phyloP scores from a whole-genome alignment of 139 green algal species.

The Pycnococcus provasolii region DNA sequence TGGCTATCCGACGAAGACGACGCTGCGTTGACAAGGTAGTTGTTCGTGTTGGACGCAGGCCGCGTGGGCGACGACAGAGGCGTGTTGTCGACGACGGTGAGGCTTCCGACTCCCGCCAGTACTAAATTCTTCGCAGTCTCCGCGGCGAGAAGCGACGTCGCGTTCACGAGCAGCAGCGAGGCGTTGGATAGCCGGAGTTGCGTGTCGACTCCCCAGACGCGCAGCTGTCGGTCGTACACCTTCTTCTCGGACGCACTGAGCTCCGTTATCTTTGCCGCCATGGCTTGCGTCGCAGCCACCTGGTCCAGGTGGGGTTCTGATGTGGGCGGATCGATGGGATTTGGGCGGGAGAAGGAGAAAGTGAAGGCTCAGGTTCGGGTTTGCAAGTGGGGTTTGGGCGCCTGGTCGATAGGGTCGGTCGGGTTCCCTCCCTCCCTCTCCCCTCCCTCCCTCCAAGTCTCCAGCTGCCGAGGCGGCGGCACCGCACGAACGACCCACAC shows the following conservation, averaged over 20 bases:
- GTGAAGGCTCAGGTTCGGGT: no score
- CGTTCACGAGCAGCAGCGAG: not conserved
- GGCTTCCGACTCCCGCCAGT: slow-evolving; percentile 7
- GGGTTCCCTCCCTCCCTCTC: no score
- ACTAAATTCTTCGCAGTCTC: slow-evolving; percentile 17
- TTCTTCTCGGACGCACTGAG: slow-evolving; percentile 50
- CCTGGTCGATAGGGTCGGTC: no score
- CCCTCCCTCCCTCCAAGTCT: no score
- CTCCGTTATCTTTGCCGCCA: not conserved
- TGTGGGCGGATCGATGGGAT: no score
- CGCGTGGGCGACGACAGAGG: not conserved
- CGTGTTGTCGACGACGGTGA: not conserved
- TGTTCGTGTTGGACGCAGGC: not conserved
- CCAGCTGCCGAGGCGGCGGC: no score
- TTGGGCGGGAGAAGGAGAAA: no score
- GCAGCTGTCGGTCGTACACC: slow-evolving; percentile 78
- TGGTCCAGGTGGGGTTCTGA: no score
- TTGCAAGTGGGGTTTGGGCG: no score
- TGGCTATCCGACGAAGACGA: not conserved
- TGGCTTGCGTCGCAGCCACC: not conserved
- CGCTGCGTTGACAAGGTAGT: not conserved
- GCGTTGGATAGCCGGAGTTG: slow-evolving; percentile 44
- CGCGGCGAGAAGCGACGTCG: slow-evolving; percentile 1
- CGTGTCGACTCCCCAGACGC: slow-evolving; percentile 74
- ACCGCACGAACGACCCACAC: no score